Conservation (phyloP, 805 yeast genomes). For the Starmerella vitae region DNA sequence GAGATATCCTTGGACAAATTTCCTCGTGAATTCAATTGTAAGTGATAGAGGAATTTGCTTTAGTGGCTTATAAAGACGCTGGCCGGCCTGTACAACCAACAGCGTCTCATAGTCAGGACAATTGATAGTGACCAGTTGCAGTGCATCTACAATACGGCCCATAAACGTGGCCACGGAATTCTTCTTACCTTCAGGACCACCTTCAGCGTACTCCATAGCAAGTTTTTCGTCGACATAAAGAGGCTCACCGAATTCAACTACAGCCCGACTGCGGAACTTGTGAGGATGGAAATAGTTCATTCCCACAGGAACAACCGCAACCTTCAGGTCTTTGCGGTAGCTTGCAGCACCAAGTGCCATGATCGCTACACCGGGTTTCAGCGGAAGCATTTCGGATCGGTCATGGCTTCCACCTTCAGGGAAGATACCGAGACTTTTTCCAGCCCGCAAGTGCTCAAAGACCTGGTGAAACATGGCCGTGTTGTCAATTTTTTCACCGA, state of each 20-base stretch:
- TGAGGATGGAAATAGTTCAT: slow-evolving; percentile 95
- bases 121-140: slow-evolving; percentile 74
- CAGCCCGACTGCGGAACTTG: slow-evolving; percentile 89
- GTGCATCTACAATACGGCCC: slow-evolving; percentile 55
- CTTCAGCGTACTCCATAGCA: slow-evolving; percentile 47
- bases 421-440: slow-evolving; percentile 79
- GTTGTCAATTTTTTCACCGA: slow-evolving; percentile 79
- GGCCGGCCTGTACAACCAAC: slow-evolving; percentile 80
- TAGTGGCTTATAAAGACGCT: slow-evolving; percentile 68
- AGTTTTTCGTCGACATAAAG: slow-evolving; percentile 49
- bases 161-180: slow-evolving; percentile 62
- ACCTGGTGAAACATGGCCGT: slow-evolving; percentile 70
- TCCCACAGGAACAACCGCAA: slow-evolving; percentile 89
- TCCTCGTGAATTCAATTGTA: slow-evolving; percentile 79
- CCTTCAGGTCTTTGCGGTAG: slow-evolving; percentile 57
- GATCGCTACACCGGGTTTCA: slow-evolving; percentile 94
- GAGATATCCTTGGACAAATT: slow-evolving; percentile 70
- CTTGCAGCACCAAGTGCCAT: slow-evolving; percentile 96
- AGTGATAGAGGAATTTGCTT: slow-evolving; percentile 63
- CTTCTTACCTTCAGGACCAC: slow-evolving; percentile 47
- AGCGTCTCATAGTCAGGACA: slow-evolving; percentile 82
- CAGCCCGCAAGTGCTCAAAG: slow-evolving; percentile 65
- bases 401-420: slow-evolving; percentile 99
- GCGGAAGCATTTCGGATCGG: slow-evolving; percentile 76
- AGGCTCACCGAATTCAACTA: slow-evolving; percentile 86